Base-by-base conservation (phyloP, 768 basidiomycete species). In the Favolaschia claudopus region DNA sequence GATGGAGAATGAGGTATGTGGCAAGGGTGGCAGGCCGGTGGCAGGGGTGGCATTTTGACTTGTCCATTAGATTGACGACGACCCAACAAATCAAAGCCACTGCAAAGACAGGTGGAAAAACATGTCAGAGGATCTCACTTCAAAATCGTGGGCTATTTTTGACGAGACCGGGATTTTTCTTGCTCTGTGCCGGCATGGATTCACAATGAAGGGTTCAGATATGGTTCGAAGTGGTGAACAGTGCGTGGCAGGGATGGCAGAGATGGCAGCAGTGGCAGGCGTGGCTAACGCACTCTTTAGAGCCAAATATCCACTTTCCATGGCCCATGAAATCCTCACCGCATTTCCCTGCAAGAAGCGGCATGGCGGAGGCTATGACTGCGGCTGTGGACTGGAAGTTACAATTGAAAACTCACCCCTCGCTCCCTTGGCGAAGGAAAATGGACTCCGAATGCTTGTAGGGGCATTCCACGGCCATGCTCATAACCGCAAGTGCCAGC, bases 101-200 rank as follows among this genome's bases (percentile, higher is more conserved):
- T 0, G 55, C 62, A 1, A 69, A 7, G 32, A 55, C 20, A 5
- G 40, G 10, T 54, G 52, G 52, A 12, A 54, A 29, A 54, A 54
- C 32, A 76, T 27, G 60, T 62, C 62, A 25, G 77, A 73, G 13
- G 27, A 54, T 14, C 5, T 54, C 40, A 54, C 52, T n/a, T 17
- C 29, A 58, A 66, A 58, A n/a, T 73, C 72, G 70, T 78, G 71
- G 74, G 64, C 57, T 2, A 62, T 77, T 7, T 81, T 75, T 39
- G 58, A 72, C 1, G 74, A 79, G 67, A 70, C 74, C 0, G 76
- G 79, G 0, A 65, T 78, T 15, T 81, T 81, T 56, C 69, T 72
- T 0, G 47, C 60, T 58, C 69, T 69, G 10, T 79, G 78, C 56
- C 58, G 67, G 1, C 76, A 78, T 68, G 72, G 74, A 1, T 63